These are phyloP conservation scores for Neofusicoccum ribis DNA, from an alignment of 2,329 filamentous ascomycete species.

Conservation along the genomic window DNA sequence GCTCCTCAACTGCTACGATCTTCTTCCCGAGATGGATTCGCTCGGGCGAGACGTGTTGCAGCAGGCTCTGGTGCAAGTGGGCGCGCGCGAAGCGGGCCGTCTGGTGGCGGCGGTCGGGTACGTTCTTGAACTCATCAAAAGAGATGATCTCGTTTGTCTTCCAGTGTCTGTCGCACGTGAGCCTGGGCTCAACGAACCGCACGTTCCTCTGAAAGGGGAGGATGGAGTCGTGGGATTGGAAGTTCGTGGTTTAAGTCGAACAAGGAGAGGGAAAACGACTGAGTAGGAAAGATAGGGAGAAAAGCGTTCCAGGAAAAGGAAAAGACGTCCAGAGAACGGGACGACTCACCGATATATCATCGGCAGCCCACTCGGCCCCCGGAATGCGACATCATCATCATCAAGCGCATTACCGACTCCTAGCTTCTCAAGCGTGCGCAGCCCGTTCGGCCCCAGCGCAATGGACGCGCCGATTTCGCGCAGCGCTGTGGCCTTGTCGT, in stretches of 20 bases:
- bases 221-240: too few relatives aligned
- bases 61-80: conserved; percentile 37
- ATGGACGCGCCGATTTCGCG: conserved; percentile 43
- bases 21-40: conserved; percentile 35
- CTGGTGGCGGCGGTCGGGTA: conserved; percentile 33
- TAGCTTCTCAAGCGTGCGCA: conserved; percentile 34
- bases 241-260: too few relatives aligned
- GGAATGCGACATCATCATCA: conserved; percentile 36
- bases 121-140: conserved; percentile 32
- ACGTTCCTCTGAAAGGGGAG: not conserved
- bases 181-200: too few relatives aligned
- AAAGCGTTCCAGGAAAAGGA: not conserved
- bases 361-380: conserved; percentile 31
- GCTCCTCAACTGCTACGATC: conserved; percentile 23
- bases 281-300: not conserved
- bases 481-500: conserved; percentile 36
- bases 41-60: conserved; percentile 31
- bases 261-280: not conserved
- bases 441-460: conserved; percentile 33
- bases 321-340: not conserved
- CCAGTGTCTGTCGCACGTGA: conserved; percentile 29
- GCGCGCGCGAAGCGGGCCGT: conserved; percentile 40
- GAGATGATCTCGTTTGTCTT: conserved; percentile 41
- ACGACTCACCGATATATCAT: conserved; percentile 36
- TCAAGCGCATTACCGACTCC: conserved; percentile 36